phyloP scores from a whole-genome alignment of 1,284 basidiomycete species.

The Malassezia arunalokei region DNA sequence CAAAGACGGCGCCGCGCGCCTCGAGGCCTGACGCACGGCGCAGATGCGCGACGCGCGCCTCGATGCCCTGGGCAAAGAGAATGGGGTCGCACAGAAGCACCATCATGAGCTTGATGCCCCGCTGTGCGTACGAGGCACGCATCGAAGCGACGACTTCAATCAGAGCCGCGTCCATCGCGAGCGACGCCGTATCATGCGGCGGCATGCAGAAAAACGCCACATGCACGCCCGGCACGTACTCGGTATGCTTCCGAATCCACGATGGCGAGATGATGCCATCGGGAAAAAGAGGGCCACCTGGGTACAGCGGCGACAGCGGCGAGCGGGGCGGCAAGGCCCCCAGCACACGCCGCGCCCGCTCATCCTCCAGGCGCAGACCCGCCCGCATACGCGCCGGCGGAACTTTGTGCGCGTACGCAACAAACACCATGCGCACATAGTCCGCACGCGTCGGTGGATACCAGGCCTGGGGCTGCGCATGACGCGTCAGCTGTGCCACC shows the following conservation, averaged over 20 bases:
- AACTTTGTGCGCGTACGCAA: background rate
- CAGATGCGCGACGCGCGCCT: constrained; percentile 69
- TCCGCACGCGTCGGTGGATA: background rate
- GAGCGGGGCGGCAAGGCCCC: constrained; percentile 54
- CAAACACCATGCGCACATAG: background rate
- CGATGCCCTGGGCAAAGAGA: constrained; percentile 56
- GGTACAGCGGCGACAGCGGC: constrained; percentile 75
- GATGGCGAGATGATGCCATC: constrained; percentile 92
- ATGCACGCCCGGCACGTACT: constrained; percentile 79
- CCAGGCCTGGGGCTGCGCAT: background rate
- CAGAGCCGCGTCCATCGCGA: constrained; percentile 54
- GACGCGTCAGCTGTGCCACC: background rate
- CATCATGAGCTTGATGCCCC: constrained; percentile 83
- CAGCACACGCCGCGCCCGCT: constrained; percentile 16
- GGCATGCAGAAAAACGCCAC: constrained; percentile 73
- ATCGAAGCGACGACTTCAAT: constrained; percentile 60
- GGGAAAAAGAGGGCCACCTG: constrained; percentile 73
- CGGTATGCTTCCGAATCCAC: constrained; percentile 89
- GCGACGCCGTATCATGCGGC: constrained; percentile 7
- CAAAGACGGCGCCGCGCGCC: constrained; percentile 79
- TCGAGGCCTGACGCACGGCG: constrained; percentile 76
- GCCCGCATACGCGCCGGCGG: constrained; percentile 2
- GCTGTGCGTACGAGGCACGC: constrained; percentile 65
- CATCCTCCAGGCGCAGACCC: background rate
- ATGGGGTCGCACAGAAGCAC: constrained; percentile 82